These are phyloP conservation scores for Sclerotinia nivalis DNA, from an alignment of 2,329 filamentous ascomycete genomes.

Conservation along the genomic window DNA sequence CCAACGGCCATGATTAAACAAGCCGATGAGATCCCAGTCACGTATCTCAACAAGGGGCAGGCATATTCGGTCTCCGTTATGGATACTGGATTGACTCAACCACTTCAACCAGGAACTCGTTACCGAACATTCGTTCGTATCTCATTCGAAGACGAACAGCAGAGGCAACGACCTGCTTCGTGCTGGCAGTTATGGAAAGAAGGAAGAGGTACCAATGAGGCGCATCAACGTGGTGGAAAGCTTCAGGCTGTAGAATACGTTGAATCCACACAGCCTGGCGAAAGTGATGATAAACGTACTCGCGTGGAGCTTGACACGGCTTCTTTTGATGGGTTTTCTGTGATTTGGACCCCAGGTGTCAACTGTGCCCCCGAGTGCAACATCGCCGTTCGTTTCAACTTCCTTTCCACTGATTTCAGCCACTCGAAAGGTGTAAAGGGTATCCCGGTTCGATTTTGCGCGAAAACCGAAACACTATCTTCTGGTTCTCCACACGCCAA, in stretches of 20 bases:
- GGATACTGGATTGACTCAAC: constrained; percentile 68
- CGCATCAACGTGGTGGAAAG: constrained; percentile 88
- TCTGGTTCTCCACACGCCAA: constrained; percentile 52
- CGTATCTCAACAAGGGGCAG: constrained; percentile 96
- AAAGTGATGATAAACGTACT: constrained; percentile 65
- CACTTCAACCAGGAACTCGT: constrained; percentile 60
- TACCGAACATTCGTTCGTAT: constrained; percentile 94
- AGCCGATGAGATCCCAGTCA: constrained; percentile 88
- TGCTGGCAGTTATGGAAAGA: constrained; percentile 97
- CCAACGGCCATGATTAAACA: constrained; percentile 96
- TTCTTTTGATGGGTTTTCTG: constrained; percentile 92
- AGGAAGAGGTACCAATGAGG: constrained; percentile 91
- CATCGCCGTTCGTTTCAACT: constrained; percentile 94
- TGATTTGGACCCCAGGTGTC: constrained; percentile 78
- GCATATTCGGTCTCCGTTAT: constrained; percentile 84
- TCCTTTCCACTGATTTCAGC: constrained; percentile 96
- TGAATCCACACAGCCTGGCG: constrained; percentile 60
- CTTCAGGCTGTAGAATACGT: constrained; percentile 95
- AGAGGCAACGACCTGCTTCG: constrained; percentile 75
- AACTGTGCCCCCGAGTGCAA: constrained; percentile 74
- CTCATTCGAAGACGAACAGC: constrained; percentile 95
- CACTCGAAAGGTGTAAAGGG: constrained; percentile 99
- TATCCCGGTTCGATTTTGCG: constrained; percentile 88
- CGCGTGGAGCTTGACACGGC: constrained; percentile 71
- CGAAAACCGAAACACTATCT: constrained; percentile 75